Base-by-base conservation (phyloP, 2,329 filamentous ascomycete species). In the Sporothrix phasma region DNA sequence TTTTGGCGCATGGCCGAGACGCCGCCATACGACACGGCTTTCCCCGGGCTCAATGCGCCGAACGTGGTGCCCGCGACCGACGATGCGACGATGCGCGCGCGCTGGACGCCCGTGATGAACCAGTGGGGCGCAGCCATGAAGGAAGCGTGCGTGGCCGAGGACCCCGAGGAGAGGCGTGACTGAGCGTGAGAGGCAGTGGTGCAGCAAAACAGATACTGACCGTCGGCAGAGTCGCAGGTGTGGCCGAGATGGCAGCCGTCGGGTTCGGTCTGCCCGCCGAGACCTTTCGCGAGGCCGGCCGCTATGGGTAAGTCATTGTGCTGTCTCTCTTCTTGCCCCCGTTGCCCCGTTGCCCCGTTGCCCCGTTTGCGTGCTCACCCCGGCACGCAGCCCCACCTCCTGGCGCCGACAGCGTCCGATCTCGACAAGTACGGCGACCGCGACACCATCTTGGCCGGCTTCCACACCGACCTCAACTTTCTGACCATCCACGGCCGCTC, bases 401-500 rank as follows among this genome's bases (percentile, higher is more conserved):
- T 86, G 17, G 83, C 83, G 1, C 83, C 83, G 0, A 86, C 83
- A 1, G 82, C 83, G 1, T 85, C 83, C 0, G 81, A 86, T 70
- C 78, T 86, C 13, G 62, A 67, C 13, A 82, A 79, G 65, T 83
- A 84, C 74, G 81, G 80, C 54, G 56, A 72, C 3, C 74, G 77
- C 60, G 78, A 84, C 74, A 85, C 82, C 59, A 85, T 86, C 69
- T 79, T 86, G 17, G 83, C 83, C 17, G 83, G 83, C 45, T 86
- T 86, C 76, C 83, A 86, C 72, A 85, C 83, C 0, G 83, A 86
- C 70, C 81, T 86, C 65, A 86, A 86, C 77, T 86, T 85, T 72
- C 77, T 86, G 61, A 86, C 83, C 68, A 86, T 86, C 73, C 83
- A 86, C 75, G 83, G 83, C 64, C 83, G 83, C 68, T 84, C 81